Percentiles rank a stretch among this genome's conserved stretches.
These are phyloP conservation scores for Paraphoma sp. DNA, from an alignment of 2,329 filamentous ascomycete genomes.

Conservation along the genomic window DNA sequence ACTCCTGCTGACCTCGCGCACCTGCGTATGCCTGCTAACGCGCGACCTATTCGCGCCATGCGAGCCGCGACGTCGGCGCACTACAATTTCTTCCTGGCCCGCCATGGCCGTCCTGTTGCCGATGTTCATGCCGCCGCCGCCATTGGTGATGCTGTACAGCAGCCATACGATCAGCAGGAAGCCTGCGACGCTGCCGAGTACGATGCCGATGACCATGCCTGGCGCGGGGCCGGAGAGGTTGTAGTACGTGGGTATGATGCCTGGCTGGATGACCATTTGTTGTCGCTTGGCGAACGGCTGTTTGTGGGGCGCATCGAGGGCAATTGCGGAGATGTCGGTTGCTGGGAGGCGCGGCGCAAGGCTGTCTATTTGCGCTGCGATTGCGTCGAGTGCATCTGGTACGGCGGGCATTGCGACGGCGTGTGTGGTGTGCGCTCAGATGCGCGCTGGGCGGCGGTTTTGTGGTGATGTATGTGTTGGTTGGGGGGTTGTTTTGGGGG, in stretches of 20 bases:
- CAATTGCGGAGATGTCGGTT: constrained; percentile 15
- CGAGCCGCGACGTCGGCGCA: constrained; percentile 38
- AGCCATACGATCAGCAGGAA: constrained; percentile 62
- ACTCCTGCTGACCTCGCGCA: constrained; percentile 48
- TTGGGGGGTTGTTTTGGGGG: constrained; percentile 12
- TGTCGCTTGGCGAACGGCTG: constrained; percentile 26
- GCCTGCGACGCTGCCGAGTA: constrained; percentile 60
- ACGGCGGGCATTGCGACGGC: constrained; percentile 36
- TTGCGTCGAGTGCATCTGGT: constrained; percentile 23
- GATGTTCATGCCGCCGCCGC: constrained; percentile 30
- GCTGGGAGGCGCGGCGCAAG: constrained; percentile 32
- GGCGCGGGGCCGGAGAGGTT: constrained; percentile 60
- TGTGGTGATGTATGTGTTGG: background rate
- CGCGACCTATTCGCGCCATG: constrained; percentile 40
- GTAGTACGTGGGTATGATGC: constrained; percentile 68
- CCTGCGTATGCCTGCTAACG: constrained; percentile 36
- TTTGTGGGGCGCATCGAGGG: constrained; percentile 17
- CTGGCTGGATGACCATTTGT: constrained; percentile 23
- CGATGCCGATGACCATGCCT: constrained; percentile 67
- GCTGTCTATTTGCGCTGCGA: constrained; percentile 27
- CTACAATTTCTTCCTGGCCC: constrained; percentile 66
- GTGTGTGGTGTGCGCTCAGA: constrained; percentile 17
- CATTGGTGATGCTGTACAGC: constrained; percentile 51
- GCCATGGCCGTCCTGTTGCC: constrained; percentile 49
- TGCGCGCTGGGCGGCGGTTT: constrained; percentile 10